Evolutionary conservation across 208 protist genomes (phyloP).

Genomic region (Trypanosoma conorhini): DNA sequence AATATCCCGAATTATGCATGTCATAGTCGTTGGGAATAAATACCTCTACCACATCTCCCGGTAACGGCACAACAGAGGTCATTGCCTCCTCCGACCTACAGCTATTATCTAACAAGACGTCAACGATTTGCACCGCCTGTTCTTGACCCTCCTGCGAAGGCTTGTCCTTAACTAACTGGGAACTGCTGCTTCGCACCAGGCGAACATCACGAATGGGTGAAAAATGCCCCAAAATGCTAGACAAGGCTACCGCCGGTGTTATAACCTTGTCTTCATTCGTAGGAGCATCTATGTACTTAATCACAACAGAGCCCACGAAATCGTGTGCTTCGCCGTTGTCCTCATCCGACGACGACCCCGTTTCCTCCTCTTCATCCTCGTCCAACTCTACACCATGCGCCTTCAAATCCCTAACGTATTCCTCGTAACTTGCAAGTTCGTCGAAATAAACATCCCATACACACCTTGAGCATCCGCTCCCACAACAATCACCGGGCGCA

Average conservation of each 20-base stretch:
- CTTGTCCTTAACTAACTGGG: background rate
- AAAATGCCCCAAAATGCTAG: conserved; percentile 27
- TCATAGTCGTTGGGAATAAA: conserved; percentile 73
- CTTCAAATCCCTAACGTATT: conserved; percentile 5
- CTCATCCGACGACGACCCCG: conserved; percentile 8
- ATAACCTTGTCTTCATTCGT: conserved; percentile 6
- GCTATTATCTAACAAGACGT: conserved; percentile 14
- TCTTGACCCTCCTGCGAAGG: background rate
- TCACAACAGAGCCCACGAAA: conserved; percentile 78
- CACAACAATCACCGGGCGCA: conserved; percentile 78
- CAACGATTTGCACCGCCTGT: conserved; percentile 24
- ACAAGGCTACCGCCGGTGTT: conserved; percentile 14
- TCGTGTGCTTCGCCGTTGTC: conserved; percentile 29
- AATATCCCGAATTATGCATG: conserved; percentile 1
- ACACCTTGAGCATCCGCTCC: conserved; percentile 84
- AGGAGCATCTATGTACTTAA: conserved; percentile 54
- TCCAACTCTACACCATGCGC: conserved; percentile 16
- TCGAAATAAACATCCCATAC: conserved; percentile 92
- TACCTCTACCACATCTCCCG: conserved; percentile 80
- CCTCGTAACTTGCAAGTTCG: conserved; percentile 58
- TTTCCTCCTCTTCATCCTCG: conserved; percentile 20
- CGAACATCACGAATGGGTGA: conserved; percentile 22
- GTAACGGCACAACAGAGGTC: conserved; percentile 11
- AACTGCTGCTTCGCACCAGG: conserved; percentile 7
- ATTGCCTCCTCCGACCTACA: background rate